phyloP scores from a whole-genome alignment of 208 protist genomes.

The Crithidia thermophila region DNA sequence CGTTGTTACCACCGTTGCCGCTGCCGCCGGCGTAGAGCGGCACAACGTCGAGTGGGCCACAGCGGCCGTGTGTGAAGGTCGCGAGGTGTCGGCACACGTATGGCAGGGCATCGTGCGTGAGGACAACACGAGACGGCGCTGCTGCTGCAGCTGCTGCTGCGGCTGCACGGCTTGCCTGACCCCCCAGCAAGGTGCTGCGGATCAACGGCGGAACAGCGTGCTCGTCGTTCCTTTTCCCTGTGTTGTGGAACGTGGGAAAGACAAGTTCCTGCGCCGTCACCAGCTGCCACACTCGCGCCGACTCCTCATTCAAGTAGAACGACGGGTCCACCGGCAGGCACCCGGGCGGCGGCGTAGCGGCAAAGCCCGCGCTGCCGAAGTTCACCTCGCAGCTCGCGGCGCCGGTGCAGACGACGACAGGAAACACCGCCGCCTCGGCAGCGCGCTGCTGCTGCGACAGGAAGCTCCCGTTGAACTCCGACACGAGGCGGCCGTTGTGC shows the following conservation, averaged over 20 bases:
- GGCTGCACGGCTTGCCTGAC: too few relatives aligned
- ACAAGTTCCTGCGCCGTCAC: conserved; percentile 44
- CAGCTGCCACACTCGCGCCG: conserved; percentile 64
- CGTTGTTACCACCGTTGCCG: too few relatives aligned
- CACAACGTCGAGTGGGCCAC: conserved; percentile 60
- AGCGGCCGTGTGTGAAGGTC: conserved; percentile 41
- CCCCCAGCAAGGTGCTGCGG: too few relatives aligned
- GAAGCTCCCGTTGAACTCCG: conserved; percentile 56
- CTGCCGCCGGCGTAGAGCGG: conserved; percentile 46
- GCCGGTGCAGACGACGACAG: conserved; percentile 40
- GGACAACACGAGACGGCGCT: too few relatives aligned
- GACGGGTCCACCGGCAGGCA: conserved; percentile 76
- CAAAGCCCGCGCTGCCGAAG: conserved; percentile 80
- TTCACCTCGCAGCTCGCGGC: conserved; percentile 77
- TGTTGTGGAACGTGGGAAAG: conserved; percentile 12
- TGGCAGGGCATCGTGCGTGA: conserved; percentile 18
- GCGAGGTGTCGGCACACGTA: conserved; percentile 10
- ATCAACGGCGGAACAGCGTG: too few relatives aligned
- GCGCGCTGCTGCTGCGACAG: conserved; percentile 26
- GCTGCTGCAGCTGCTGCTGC: background rate
- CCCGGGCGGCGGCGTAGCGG: conserved; percentile 47
- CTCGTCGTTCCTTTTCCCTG: background rate
- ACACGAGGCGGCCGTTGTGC: conserved; percentile 76
- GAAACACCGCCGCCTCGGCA: conserved; percentile 57
- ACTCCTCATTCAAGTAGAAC: conserved; percentile 55